These are phyloP conservation scores for Phoenix roebelenii DNA, from an alignment of 176 grass and related monocot species.

Conservation along the genomic window DNA sequence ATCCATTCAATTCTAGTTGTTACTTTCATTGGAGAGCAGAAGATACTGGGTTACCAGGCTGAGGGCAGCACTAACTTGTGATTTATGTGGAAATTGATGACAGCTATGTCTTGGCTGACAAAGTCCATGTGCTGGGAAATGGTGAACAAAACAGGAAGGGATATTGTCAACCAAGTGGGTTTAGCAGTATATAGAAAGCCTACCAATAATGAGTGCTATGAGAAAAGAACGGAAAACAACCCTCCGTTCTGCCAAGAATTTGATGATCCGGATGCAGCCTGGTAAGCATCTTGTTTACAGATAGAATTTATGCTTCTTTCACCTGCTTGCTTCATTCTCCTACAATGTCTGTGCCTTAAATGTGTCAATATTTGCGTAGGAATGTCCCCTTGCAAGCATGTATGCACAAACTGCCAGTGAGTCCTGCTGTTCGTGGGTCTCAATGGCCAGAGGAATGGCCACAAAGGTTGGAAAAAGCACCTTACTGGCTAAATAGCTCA, in stretches of 20 bases:
- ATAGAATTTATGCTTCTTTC: no score
- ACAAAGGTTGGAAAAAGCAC: conserved; percentile 36
- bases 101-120: conserved; percentile 64
- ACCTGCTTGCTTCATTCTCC: no score
- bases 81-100: conserved; percentile 1
- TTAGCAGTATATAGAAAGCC: conserved; percentile 76
- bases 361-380: conserved; percentile 24
- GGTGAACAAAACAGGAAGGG: conserved; percentile 57
- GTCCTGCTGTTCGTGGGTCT: conserved; percentile 27
- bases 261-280: conserved; percentile 88
- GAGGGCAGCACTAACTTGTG: no score
- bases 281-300: conserved; percentile 22
- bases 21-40: no score
- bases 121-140: conserved; percentile 92
- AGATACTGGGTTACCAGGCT: no score
- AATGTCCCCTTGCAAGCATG: conserved; percentile 81
- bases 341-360: background rate
- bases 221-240: conserved; percentile 27
- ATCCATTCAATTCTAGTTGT: no score
- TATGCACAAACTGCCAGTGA: conserved; percentile 55
- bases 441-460: conserved; percentile 77
- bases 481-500: conserved; percentile 60
- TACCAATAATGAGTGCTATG: conserved; percentile 51
- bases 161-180: conserved; percentile 53
- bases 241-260: conserved; percentile 57